phyloP scores from a whole-genome alignment of 176 grass and related monocot genomes.

The Musa acuminata region DNA sequence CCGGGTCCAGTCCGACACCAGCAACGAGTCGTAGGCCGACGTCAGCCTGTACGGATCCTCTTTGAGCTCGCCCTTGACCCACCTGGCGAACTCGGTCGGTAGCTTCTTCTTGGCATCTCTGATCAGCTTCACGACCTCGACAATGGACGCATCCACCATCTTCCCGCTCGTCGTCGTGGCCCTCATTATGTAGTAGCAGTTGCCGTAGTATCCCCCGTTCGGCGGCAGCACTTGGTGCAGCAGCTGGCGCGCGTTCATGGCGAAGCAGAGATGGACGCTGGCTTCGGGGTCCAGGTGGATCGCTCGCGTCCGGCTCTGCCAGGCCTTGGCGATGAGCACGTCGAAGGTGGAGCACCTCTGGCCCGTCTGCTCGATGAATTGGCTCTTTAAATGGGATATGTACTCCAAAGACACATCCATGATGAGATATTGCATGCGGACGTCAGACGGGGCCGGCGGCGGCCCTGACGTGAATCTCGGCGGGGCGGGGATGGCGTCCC shows the following conservation, averaged over 20 bases:
- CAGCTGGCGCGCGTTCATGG: slow-evolving; percentile 10
- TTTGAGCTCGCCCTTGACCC: slow-evolving; percentile 37
- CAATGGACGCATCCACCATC: background rate
- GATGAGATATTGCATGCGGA: background rate
- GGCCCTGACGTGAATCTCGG: background rate
- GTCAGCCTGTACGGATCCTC: slow-evolving; percentile 70
- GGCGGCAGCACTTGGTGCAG: slow-evolving; percentile 1
- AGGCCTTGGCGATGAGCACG: slow-evolving; percentile 14
- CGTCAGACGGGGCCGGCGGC: background rate
- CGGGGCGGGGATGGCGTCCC: slow-evolving; percentile 3
- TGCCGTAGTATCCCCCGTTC: background rate
- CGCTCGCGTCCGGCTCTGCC: slow-evolving; percentile 9
- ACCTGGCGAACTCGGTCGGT: background rate
- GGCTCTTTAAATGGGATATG: slow-evolving; percentile 11
- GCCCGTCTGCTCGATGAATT: slow-evolving; percentile 8
- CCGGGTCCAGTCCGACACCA: slow-evolving; percentile 89
- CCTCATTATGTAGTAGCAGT: slow-evolving; percentile 22
- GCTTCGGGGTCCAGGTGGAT: background rate
- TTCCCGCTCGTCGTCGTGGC: background rate
- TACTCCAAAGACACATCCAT: slow-evolving; percentile 14
- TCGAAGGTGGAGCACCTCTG: slow-evolving; percentile 13
- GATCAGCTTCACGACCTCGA: slow-evolving; percentile 16
- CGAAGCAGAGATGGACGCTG: slow-evolving; percentile 2
- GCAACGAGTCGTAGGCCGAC: slow-evolving; percentile 62
- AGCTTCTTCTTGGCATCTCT: slow-evolving; percentile 15